Percentiles rank a stretch among this genome's conserved stretches.
phyloP scores from a whole-genome alignment of 495 filamentous ascomycete genomes.

The Tuber melanosporum region DNA sequence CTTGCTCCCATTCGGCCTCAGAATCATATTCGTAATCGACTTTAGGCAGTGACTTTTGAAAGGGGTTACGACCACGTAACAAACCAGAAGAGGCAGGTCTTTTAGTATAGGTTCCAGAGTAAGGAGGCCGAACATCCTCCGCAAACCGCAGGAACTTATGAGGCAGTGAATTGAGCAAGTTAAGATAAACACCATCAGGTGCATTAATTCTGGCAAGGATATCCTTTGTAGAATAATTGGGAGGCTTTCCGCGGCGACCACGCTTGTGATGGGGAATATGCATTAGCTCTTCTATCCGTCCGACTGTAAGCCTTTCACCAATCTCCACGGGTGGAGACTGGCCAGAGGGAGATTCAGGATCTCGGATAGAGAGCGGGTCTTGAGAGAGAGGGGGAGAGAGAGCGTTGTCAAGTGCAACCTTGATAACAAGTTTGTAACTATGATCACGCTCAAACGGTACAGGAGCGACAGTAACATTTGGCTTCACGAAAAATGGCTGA shows the following conservation, averaged over 20 bases:
- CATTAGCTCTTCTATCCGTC: slow-evolving; percentile 56
- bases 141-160: slow-evolving; percentile 75
- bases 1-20: slow-evolving; percentile 88
- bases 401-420: slow-evolving; percentile 38
- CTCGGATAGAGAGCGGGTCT: slow-evolving; percentile 42
- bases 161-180: slow-evolving; percentile 57
- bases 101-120: slow-evolving; percentile 74
- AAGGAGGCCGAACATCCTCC: slow-evolving; percentile 86
- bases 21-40: slow-evolving; percentile 95
- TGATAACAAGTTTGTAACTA: slow-evolving; percentile 52
- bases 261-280: slow-evolving; percentile 52
- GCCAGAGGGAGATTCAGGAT: slow-evolving; percentile 50
- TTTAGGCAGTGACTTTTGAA: slow-evolving; percentile 55
- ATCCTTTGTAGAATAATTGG: slow-evolving; percentile 60
- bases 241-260: slow-evolving; percentile 49
- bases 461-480: slow-evolving; percentile 58
- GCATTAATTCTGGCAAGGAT: slow-evolving; percentile 39
- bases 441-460: slow-evolving; percentile 46
- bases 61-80: slow-evolving; percentile 61
- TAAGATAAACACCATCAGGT: slow-evolving; percentile 45
- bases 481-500: slow-evolving; percentile 68
- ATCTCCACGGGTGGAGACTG: slow-evolving; percentile 44
- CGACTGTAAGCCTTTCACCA: slow-evolving; percentile 41
- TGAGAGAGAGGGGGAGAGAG: slow-evolving; percentile 21
- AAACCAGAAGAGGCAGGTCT: slow-evolving; percentile 48